Percentiles rank a stretch among this genome's conserved stretches.
phyloP scores from a whole-genome alignment of 345 rosid genomes.

The Adansonia digitata region DNA sequence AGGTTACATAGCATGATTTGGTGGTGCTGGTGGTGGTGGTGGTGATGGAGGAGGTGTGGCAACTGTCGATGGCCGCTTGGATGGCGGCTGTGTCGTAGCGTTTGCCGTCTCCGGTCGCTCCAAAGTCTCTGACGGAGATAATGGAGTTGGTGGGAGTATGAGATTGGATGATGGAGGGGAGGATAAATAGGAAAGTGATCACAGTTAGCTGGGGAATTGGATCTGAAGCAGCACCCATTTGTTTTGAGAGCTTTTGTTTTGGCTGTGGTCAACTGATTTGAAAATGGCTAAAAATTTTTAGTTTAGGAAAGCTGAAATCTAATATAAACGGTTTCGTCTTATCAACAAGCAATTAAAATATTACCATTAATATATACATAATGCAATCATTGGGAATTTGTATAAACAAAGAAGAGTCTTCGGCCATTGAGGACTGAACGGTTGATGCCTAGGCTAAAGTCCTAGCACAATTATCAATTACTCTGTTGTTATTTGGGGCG shows the following conservation, averaged over 20 bases:
- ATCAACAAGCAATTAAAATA: background rate
- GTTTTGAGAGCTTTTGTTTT: background rate
- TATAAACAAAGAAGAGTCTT: background rate
- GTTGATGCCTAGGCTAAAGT: too few relatives aligned
- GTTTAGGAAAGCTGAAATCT: background rate
- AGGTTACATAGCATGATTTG: slow-evolving; percentile 54
- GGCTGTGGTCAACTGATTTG: background rate
- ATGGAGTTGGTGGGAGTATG: slow-evolving; percentile 25
- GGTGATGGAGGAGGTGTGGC: slow-evolving; percentile 32
- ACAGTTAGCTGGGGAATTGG: background rate
- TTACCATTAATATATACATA: background rate
- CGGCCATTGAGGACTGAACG: background rate
- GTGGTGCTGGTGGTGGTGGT: too few relatives aligned
- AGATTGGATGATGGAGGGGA: slow-evolving; percentile 29
- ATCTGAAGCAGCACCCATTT: background rate
- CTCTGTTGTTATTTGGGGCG: background rate
- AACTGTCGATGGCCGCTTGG: slow-evolving; percentile 71
- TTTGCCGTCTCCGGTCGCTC: slow-evolving; percentile 76
- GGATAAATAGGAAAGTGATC: background rate
- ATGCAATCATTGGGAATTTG: background rate
- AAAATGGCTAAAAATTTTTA: too few relatives aligned
- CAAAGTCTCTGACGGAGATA: slow-evolving; percentile 59
- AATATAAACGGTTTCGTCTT: background rate
- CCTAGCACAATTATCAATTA: background rate
- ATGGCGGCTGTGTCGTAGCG: slow-evolving; percentile 69